Evolutionary conservation across 345 rosid species (phyloP).

Genomic region (Rhodamnia rubescens): DNA sequence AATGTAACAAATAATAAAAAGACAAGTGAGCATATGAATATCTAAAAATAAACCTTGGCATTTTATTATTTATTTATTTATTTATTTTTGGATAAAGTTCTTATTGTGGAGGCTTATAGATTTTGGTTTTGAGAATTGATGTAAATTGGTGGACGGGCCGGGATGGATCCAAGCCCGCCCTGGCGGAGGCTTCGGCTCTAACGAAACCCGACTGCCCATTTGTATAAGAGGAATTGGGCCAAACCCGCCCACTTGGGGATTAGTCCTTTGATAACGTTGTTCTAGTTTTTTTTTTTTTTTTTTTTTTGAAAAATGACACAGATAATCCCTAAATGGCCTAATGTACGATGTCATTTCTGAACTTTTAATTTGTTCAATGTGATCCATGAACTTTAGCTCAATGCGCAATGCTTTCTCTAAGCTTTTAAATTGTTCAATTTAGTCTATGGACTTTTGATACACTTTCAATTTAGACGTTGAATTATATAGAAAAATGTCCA

Average conservation of each 20-base stretch:
- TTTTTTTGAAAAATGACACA: background rate
- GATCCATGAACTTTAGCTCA: too few species aligned
- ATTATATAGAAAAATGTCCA: too few species aligned
- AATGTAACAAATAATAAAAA: background rate
- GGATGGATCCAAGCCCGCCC: background rate
- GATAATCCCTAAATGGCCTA: too few species aligned
- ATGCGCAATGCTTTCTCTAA: too few species aligned
- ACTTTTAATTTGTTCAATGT: too few species aligned
- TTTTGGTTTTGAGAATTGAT: background rate
- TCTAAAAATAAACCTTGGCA: background rate
- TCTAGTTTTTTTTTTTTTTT: background rate
- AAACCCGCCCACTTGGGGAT: background rate
- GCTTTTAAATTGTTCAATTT: too few species aligned
- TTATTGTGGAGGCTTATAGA: background rate
- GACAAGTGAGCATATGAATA: background rate
- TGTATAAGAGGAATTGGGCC: background rate
- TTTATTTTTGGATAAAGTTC: background rate
- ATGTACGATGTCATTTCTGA: too few species aligned
- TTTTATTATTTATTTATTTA: too few species aligned
- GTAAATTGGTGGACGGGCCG: background rate
- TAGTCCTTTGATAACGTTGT: background rate
- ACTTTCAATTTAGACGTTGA: too few species aligned
- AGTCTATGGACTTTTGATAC: too few species aligned
- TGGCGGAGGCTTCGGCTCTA: background rate
- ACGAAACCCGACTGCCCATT: background rate